These are phyloP conservation scores for Acrocalymma vagum DNA, from an alignment of 2,329 filamentous ascomycete species.

Conservation along the genomic window DNA sequence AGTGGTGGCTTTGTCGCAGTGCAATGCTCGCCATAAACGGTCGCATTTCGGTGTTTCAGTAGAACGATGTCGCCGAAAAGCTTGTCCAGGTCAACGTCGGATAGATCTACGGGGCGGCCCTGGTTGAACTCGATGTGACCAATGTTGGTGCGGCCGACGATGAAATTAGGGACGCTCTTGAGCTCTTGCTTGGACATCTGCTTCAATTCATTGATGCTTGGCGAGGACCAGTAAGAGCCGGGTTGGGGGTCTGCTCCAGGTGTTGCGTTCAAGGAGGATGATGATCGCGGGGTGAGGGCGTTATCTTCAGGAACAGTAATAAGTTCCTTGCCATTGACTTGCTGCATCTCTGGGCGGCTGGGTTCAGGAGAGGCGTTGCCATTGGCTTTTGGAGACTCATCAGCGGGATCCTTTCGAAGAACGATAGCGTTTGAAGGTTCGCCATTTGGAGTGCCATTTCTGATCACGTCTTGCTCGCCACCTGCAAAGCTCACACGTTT, in stretches of 20 bases:
- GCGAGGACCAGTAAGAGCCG: constrained; percentile 88
- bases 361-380: constrained; percentile 43
- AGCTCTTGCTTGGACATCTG: constrained; percentile 83
- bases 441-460: constrained; percentile 52
- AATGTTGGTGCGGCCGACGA: constrained; percentile 81
- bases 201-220: constrained; percentile 76
- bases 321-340: constrained; percentile 77
- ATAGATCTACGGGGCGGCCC: constrained; percentile 74
- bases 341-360: constrained; percentile 71
- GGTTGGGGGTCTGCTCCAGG: constrained; percentile 61
- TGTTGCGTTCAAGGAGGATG: constrained; percentile 38
- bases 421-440: constrained; percentile 60
- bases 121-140: constrained; percentile 80
- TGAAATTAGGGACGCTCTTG: constrained; percentile 76
- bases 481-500: constrained; percentile 91
- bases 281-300: constrained; percentile 46
- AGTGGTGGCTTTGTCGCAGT: constrained; percentile 75
- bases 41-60: constrained; percentile 79
- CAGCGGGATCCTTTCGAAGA: constrained; percentile 56
- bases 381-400: constrained; percentile 64
- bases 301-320: constrained; percentile 80
- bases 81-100: constrained; percentile 78
- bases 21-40: constrained; percentile 75
- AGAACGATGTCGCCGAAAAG: constrained; percentile 79
- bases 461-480: constrained; percentile 50